phyloP scores from a whole-genome alignment of 73 alveolate genomes.

The Tetrahymena malaccensis region DNA sequence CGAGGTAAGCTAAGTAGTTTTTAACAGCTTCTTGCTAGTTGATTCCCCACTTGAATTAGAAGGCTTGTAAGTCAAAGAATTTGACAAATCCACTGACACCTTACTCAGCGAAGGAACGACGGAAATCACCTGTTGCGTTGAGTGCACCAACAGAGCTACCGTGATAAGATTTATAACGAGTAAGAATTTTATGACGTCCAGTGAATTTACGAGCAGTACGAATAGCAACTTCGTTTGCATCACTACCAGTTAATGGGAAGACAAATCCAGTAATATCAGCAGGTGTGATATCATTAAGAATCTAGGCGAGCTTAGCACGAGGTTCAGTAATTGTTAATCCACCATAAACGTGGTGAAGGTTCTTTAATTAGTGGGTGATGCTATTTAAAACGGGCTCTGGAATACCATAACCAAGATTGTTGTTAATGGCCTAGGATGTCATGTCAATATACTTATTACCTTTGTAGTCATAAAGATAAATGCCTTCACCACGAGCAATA shows the following conservation, averaged over 20 bases:
- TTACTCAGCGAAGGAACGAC: slow-evolving; percentile 54
- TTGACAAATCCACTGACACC: slow-evolving; percentile 61
- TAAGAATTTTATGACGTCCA: slow-evolving; percentile 25
- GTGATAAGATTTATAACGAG: slow-evolving; percentile 57
- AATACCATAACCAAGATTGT: slow-evolving; percentile 52
- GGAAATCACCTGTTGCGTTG: slow-evolving; percentile 65
- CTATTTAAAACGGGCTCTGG: slow-evolving; percentile 36
- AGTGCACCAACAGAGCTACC: slow-evolving; percentile 59
- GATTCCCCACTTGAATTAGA: slow-evolving; percentile 12
- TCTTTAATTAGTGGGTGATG: neutral
- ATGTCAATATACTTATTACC: slow-evolving; percentile 55
- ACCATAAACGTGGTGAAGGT: slow-evolving; percentile 4
- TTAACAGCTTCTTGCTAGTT: slow-evolving; percentile 30
- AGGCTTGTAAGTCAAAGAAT: slow-evolving; percentile 10
- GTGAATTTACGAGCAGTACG: slow-evolving; percentile 59
- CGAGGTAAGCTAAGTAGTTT: slow-evolving; percentile 39
- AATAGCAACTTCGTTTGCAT: slow-evolving; percentile 60
- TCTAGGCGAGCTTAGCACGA: slow-evolving; percentile 50
- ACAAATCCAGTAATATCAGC: slow-evolving; percentile 54
- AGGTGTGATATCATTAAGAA: slow-evolving; percentile 51
- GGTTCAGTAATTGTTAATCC: slow-evolving; percentile 46
- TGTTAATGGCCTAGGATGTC: slow-evolving; percentile 55
- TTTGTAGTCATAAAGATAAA: slow-evolving; percentile 45
- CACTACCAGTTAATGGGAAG: slow-evolving; percentile 57
- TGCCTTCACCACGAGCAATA: slow-evolving; percentile 42